Percentiles rank a stretch among this genome's conserved stretches.
phyloP scores from a whole-genome alignment of 306 rosid genomes.

The Hippophae tibetana region DNA sequence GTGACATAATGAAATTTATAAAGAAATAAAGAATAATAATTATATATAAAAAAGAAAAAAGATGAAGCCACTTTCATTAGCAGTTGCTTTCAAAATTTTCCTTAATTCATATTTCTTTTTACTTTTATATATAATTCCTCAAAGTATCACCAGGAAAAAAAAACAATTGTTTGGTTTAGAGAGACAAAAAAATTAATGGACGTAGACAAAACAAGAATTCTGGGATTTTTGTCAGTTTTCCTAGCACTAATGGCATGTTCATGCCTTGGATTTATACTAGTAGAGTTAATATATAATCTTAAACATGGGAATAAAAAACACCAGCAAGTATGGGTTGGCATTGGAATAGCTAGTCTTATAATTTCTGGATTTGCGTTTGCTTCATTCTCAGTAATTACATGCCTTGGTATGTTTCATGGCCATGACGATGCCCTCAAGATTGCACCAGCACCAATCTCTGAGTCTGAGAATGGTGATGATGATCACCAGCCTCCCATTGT shows the following conservation, averaged over 20 bases:
- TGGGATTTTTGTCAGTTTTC: conserved; percentile 22
- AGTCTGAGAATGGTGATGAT: background rate
- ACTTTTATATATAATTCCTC: no score
- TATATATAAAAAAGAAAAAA: no score
- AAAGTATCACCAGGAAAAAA: no score
- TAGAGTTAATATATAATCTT: conserved; percentile 9
- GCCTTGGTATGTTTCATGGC: conserved; percentile 15
- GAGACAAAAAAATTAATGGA: conserved; percentile 10
- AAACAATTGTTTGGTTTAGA: background rate
- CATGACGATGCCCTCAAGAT: conserved; percentile 21
- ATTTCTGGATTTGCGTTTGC: conserved; percentile 30
- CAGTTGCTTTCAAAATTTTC: no score
- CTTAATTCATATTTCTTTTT: no score
- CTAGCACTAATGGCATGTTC: conserved; percentile 28
- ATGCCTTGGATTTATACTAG: conserved; percentile 21
- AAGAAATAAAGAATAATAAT: no score
- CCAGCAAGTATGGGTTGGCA: conserved; percentile 25
- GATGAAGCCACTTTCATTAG: no score
- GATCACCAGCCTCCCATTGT: no score
- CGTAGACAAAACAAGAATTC: conserved; percentile 15
- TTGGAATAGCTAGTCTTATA: conserved; percentile 21
- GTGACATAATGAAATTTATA: no score
- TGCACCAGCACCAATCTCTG: conserved; percentile 28
- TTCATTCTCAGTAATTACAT: conserved; percentile 20
- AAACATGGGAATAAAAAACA: conserved; percentile 13